Conservation (phyloP, 208 protist species). For the Trypanosoma avium region DNA sequence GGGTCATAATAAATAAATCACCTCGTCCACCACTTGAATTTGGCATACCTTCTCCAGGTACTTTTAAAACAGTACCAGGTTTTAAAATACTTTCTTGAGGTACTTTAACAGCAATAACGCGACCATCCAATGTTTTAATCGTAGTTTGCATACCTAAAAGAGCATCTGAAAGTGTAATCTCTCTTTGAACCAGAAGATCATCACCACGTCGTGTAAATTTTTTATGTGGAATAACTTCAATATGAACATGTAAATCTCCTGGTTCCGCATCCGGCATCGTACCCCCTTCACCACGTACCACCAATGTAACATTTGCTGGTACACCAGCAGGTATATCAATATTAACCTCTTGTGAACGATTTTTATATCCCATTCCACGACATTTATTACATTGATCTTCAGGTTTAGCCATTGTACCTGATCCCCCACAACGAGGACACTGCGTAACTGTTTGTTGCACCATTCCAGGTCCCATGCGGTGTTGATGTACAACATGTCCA, state of each 20-base stretch:
- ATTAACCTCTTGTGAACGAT: slow-evolving; percentile 93
- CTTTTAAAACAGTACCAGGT: slow-evolving; percentile 76
- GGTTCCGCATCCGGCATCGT: slow-evolving; percentile 90
- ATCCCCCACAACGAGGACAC: slow-evolving; percentile 94
- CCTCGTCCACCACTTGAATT: slow-evolving; percentile 65
- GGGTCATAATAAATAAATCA: slow-evolving; percentile 82
- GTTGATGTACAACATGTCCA: slow-evolving; percentile 91
- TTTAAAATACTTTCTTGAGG: slow-evolving; percentile 57
- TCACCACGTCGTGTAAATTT: slow-evolving; percentile 93
- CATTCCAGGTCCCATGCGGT: slow-evolving; percentile 96
- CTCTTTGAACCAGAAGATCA: slow-evolving; percentile 92
- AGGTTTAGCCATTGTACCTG: slow-evolving; percentile 86
- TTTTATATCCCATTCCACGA: slow-evolving; percentile 91
- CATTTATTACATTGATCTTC: slow-evolving; percentile 96
- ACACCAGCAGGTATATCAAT: slow-evolving; percentile 97
- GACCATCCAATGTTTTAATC: slow-evolving; percentile 91
- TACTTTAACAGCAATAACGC: slow-evolving; percentile 81
- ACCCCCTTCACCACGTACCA: slow-evolving; percentile 95
- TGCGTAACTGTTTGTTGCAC: slow-evolving; percentile 93
- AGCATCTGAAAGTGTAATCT: slow-evolving; percentile 93
- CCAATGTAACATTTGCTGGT: slow-evolving; percentile 94
- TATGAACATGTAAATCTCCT: slow-evolving; percentile 97
- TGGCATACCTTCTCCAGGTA: slow-evolving; percentile 87
- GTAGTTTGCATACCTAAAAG: slow-evolving; percentile 89
- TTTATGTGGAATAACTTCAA: slow-evolving; percentile 93